phyloP scores from a whole-genome alignment of 345 rosid species.

The Acer yangbiense region DNA sequence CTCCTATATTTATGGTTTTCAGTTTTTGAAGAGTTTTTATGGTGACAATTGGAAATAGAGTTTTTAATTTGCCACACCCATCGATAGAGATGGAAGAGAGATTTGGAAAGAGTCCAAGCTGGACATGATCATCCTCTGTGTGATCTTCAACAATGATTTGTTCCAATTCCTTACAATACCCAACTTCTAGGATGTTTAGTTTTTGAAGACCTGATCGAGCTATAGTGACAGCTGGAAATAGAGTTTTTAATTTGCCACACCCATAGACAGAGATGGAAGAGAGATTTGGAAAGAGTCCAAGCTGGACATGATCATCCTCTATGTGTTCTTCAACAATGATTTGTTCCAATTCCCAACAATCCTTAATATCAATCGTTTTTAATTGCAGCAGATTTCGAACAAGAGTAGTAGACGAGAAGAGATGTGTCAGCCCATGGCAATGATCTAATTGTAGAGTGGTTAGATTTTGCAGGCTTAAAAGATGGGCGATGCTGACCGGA shows the following conservation, averaged over 20 bases:
- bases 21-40: background rate
- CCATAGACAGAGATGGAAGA: fast-evolving
- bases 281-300: too few relatives aligned
- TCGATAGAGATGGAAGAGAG: fast-evolving
- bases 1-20: background rate
- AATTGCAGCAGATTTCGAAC: constrained; percentile 12
- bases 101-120: too few relatives aligned
- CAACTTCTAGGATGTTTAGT: background rate
- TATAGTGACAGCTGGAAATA: background rate
- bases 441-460: fast-evolving
- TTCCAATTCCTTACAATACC: background rate
- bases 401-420: background rate
- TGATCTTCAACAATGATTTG: background rate
- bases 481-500: too few relatives aligned
- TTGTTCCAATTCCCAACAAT: background rate
- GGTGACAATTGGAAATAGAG: background rate
- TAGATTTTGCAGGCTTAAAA: background rate
- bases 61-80: background rate
- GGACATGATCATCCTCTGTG: too few relatives aligned
- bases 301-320: too few relatives aligned
- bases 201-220: background rate
- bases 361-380: fast-evolving
- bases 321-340: too few relatives aligned
- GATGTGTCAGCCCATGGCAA: too few relatives aligned
- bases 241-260: background rate